A percentile compares a stretch with the other conserved stretches of the same genome.
phyloP scores from a whole-genome alignment of 163 green algal genomes.

The Picocystis sp. region DNA sequence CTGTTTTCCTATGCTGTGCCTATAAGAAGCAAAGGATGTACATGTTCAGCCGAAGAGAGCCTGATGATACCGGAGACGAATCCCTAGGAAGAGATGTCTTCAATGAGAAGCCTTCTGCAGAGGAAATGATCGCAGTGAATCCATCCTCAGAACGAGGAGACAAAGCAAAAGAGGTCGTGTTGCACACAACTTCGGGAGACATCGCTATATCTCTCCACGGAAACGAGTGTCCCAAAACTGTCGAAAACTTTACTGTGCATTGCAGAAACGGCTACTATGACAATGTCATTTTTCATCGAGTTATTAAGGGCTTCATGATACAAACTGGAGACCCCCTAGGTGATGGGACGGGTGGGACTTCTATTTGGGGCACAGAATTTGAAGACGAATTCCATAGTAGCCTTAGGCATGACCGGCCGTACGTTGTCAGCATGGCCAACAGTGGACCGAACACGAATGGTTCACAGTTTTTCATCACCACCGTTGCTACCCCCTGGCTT shows the following conservation, averaged over 20 bases:
- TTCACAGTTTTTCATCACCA: slow-evolving; percentile 87
- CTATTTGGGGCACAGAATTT: slow-evolving; percentile 96
- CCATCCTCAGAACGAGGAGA: not conserved
- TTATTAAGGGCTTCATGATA: slow-evolving; percentile 99
- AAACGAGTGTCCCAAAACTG: slow-evolving; percentile 79
- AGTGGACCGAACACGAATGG: slow-evolving; percentile 63
- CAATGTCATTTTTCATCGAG: slow-evolving; percentile 82
- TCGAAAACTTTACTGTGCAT: slow-evolving; percentile 92
- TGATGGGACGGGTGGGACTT: slow-evolving; percentile 87
- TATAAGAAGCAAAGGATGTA: slow-evolving; percentile 73
- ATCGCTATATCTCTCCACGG: slow-evolving; percentile 82
- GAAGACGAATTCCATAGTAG: slow-evolving; percentile 85
- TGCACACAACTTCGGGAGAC: slow-evolving; percentile 53
- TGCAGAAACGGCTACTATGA: slow-evolving; percentile 88
- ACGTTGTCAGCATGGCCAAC: slow-evolving; percentile 86
- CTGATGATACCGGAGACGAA: slow-evolving; percentile 27
- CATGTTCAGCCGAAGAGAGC: slow-evolving; percentile 65
- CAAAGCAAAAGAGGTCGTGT: not conserved
- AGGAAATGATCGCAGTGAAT: slow-evolving; percentile 16
- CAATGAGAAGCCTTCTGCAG: slow-evolving; percentile 75
- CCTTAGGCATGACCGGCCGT: slow-evolving; percentile 69
- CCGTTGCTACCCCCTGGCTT: slow-evolving; percentile 84
- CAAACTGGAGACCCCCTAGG: slow-evolving; percentile 91
- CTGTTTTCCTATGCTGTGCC: slow-evolving; percentile 58
- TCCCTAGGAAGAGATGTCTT: slow-evolving; percentile 71